Evolutionary conservation across 495 filamentous ascomycete genomes (phyloP), one percentile per base, ranked within the genome.

Genomic region (Aspergillus funiculosus): DNA sequence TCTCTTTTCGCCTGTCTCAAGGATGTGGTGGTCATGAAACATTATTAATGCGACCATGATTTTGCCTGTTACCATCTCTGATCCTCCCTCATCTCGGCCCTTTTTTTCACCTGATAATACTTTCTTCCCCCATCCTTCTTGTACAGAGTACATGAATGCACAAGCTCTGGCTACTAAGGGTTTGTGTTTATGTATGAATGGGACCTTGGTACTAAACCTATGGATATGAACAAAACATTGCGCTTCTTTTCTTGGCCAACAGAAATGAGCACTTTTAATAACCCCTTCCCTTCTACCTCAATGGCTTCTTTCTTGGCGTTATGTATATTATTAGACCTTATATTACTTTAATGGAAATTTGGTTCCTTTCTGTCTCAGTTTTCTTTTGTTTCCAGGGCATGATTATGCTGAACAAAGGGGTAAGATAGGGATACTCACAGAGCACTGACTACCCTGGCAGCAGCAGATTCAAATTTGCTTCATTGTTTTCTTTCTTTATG

Each of bases 261-360:
- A 11, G 31, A 17, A 14, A 39, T 28, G 17, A 22, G 20, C n/a
- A 24, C 9, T 43, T 30, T 13, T 15, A 18, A 24, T 20, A 29
- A 15, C 25, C 43, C 27, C 10, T 41, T 31, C 5, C 21, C 27
- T 36, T 29, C 19, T 22, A 1, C 22, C 10, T 39, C 28, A 25
- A 31, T 30, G 35, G 19, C 34, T 19, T 28, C 25, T 26, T 9
- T 29, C 9, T 39, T 29, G 45, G 34, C 14, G 37, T 40, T 34
- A 11, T 44, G 26, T 46, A 41, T 32, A 53, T 53, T 53, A 35
- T 53, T 53, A 53, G 50, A 53, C 18, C 34, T 39, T 34, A 46
- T 39, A 48, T 53, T 48, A 30, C 30, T 48, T 48, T 53, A 52
- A 52, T 53, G 37, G 19, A 32, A 48, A 35, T 39, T 31, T 6